These are phyloP conservation scores for Mucor piriformis DNA, from an alignment of 371 early-diverging fungal genomes.

Conservation along the genomic window DNA sequence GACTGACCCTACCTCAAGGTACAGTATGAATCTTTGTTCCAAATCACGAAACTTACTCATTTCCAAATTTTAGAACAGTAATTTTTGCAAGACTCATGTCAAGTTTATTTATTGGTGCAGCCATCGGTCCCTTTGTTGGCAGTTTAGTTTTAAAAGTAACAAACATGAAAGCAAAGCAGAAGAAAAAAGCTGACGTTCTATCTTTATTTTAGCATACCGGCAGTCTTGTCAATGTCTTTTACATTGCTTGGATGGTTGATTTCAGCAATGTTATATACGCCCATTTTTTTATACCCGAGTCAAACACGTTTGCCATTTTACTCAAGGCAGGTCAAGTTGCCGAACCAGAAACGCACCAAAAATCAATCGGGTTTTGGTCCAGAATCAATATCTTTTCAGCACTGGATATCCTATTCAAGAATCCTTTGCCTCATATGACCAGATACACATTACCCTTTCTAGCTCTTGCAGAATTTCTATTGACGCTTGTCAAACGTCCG, in stretches of 20 bases:
- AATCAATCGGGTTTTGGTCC: slow-evolving; percentile 14
- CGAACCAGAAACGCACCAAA: neutral
- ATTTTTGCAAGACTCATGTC: slow-evolving; percentile 42
- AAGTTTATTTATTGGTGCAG: slow-evolving; percentile 27
- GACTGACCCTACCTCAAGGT: slow-evolving; percentile 22
- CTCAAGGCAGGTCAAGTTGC: neutral
- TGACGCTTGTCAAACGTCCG: slow-evolving; percentile 32
- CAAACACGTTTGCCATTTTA: slow-evolving; percentile 14
- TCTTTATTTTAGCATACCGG: slow-evolving; percentile 26
- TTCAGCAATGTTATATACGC: slow-evolving; percentile 26
- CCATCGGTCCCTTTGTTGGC: slow-evolving; percentile 32
- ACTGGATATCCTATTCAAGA: slow-evolving; percentile 23
- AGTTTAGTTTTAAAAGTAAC: slow-evolving; percentile 13
- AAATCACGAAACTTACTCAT: neutral
- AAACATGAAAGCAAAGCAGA: neutral
- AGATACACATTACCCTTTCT: slow-evolving; percentile 31
- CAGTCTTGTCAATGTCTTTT: slow-evolving; percentile 36
- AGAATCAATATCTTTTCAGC: slow-evolving; percentile 42
- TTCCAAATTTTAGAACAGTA: slow-evolving; percentile 21
- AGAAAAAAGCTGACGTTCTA: neutral
- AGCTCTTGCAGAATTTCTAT: slow-evolving; percentile 29
- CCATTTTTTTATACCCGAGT: slow-evolving; percentile 48
- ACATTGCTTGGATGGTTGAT: slow-evolving; percentile 29
- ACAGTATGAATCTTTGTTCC: neutral
- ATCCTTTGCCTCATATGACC: slow-evolving; percentile 8